Base-by-base conservation (phyloP, 1,284 basidiomycete genomes). In the Apiotrichum gracile region DNA sequence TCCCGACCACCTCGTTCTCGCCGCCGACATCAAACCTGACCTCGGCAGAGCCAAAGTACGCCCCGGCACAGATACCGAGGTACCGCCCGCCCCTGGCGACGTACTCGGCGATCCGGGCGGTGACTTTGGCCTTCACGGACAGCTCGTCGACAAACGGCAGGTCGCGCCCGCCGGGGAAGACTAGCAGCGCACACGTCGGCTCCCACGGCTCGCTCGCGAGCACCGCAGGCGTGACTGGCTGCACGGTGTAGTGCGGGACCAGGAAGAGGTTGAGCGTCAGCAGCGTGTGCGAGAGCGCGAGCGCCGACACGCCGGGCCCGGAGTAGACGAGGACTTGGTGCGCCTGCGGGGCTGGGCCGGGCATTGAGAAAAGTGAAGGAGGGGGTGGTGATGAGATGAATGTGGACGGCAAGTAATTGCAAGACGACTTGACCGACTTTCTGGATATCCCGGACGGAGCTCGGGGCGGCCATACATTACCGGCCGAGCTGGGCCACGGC, bases 141-240 rank as follows among this genome's bases (percentile, higher is more conserved):
- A 80, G 66, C 13, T 81, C 78, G 42, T 77, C 64, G 21, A 78
- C 76, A 65, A 81, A 81, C 4, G 78, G 77, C n/a, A 79, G 60
- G 55, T 79, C 78, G 26, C 78, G 73, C 40, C 82, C 82, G 22
- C 82, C 81, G 1, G 87, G 87, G 51, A 93, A 76, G 44, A 91
- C 85, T 7, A 94, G 80, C 2, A 92, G 78, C 5, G 85, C 85
- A 64, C 89, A 91, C 27, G 79, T 80, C 3, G 77, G 68, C 42
- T 82, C 71, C 91, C 91, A 94, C 10, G 90, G 90, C 51, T 86
- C 83, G 1, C 79, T 77, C 0, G 78, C 73, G 10, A 94, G 76
- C 0, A 81, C 69, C 34, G 82, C 74, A 0, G 80, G 77, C 0
- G 82, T 76, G 49, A 91, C 79, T 4, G 81, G 72, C 56, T 89